Base-by-base conservation (phyloP, 1,284 basidiomycete genomes). In the Naganishia albida region DNA sequence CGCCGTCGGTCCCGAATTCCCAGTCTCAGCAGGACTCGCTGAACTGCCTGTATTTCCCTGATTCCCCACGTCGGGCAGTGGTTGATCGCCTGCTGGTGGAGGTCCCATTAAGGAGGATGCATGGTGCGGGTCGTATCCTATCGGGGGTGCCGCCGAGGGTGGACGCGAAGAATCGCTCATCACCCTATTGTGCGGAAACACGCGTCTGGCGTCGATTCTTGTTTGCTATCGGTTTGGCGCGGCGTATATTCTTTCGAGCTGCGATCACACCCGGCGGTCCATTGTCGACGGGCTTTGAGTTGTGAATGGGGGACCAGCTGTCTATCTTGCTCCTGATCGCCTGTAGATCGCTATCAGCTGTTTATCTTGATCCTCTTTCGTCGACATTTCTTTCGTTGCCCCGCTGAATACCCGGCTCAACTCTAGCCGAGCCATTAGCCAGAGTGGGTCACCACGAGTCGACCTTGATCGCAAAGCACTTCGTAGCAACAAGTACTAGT, bases 1-100 rank as follows among this genome's bases (percentile, higher is more conserved):
- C 8, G 46, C 34, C 30, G 44, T 25, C 28, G 43, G 23, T 48
- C 20, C n/a, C 8, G 28, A 3, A 3, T 34, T 34, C 10, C 34
- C 34, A 4, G 34, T 34, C 34, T 60, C 57, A 3, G 46, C 46
- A 10, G 57, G 57, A 49, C 57, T 60, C 25, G 57, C 15, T 2
- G 46, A 50, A n/a, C 40, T 56, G 42, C 54, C 43, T 44, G 39
- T 40, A n/a, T 44, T 42, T 12, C 23, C 20, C 7, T 26, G 42
- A 23, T 28, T 44, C 7, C n/a, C n/a, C n/a, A 40, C 16, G 10
- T 39, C 46, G n/a, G 18, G 46, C 10, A 12, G 7, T 4, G 18
- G 46, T 6, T 12, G 18, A 3, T 48, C n/a, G 16, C n/a, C n/a
- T 48, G 20, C n/a, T 4, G 10, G 46, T 20, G 46, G n/a, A 48